Evolutionary conservation across 2,329 filamentous ascomycete genomes (phyloP).

Genomic region (Eutypella sp.): DNA sequence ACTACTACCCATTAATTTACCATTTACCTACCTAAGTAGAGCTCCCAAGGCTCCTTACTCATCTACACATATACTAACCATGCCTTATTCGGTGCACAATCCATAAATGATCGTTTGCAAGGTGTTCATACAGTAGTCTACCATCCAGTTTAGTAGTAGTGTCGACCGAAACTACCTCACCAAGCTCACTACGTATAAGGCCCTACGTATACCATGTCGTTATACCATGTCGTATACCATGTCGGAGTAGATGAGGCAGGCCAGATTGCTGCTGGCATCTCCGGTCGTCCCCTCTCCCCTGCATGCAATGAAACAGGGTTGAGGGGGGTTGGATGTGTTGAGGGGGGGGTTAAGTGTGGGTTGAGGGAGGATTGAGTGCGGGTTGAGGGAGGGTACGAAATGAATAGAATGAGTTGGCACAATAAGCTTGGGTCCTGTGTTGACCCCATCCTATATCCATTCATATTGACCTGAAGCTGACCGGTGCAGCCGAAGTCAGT

Average conservation of each 20-base stretch:
- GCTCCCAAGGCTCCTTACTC: too few relatives aligned
- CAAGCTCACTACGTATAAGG: too few relatives aligned
- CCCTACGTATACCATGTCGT: too few relatives aligned
- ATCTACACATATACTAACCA: too few relatives aligned
- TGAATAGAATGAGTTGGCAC: background rate
- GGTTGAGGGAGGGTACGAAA: background rate
- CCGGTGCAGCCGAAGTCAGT: background rate
- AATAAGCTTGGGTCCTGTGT: background rate
- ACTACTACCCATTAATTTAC: too few relatives aligned
- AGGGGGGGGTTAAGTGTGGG: too few relatives aligned
- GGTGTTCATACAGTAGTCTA: background rate
- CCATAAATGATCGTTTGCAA: background rate
- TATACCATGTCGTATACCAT: too few relatives aligned
- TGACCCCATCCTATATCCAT: background rate
- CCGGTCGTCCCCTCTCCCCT: background rate
- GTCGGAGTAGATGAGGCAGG: background rate
- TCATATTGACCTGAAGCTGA: background rate
- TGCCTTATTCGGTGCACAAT: background rate
- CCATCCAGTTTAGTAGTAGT: too few relatives aligned
- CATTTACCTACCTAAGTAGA: too few relatives aligned
- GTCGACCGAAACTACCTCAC: too few relatives aligned
- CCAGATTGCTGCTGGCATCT: background rate
- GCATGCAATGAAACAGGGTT: background rate
- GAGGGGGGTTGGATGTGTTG: too few relatives aligned
- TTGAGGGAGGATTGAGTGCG: background rate